Conservation (phyloP, 1,139 yeast species). For the Candida smagusa region DNA sequence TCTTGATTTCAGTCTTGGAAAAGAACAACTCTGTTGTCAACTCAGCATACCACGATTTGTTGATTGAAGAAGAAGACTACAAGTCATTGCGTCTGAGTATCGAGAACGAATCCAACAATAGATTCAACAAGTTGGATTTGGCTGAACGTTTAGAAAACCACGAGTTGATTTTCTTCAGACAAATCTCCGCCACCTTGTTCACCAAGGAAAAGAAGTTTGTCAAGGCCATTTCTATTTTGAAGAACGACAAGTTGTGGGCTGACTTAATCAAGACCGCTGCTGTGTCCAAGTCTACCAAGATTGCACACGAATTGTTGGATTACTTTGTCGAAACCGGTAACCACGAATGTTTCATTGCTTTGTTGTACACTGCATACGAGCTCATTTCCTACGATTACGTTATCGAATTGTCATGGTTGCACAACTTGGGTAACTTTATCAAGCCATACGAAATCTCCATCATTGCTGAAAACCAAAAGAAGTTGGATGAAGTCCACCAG, state of each 20-base stretch:
- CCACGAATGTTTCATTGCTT: conserved; percentile 91
- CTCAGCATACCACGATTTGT: conserved; percentile 89
- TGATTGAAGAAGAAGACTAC: conserved; percentile 96
- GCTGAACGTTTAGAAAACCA: conserved; percentile 94
- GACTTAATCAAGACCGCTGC: conserved; percentile 93
- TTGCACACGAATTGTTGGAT: conserved; percentile 83
- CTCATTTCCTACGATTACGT: conserved; percentile 80
- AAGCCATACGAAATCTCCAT: conserved; percentile 90
- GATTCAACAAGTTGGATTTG: conserved; percentile 87
- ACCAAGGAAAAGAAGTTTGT: conserved; percentile 91
- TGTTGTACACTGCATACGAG: conserved; percentile 83
- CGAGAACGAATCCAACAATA: conserved; percentile 73
- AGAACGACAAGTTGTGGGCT: conserved; percentile 90
- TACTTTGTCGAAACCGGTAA: conserved; percentile 97
- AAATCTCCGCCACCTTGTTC: conserved; percentile 90
- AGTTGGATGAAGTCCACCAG: conserved; percentile 59
- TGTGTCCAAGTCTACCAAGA: conserved; percentile 70
- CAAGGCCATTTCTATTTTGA: conserved; percentile 84
- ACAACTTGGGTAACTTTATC: conserved; percentile 70
- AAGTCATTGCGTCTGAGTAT: conserved; percentile 84
- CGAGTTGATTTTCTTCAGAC: conserved; percentile 86
- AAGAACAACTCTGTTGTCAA: conserved; percentile 91
- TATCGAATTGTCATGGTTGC: conserved; percentile 87
- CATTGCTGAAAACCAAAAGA: conserved; percentile 71
- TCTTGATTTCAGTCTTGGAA: conserved; percentile 84